Conservation (phyloP, 352 stramenopile species). For the Pythium volutum region DNA sequence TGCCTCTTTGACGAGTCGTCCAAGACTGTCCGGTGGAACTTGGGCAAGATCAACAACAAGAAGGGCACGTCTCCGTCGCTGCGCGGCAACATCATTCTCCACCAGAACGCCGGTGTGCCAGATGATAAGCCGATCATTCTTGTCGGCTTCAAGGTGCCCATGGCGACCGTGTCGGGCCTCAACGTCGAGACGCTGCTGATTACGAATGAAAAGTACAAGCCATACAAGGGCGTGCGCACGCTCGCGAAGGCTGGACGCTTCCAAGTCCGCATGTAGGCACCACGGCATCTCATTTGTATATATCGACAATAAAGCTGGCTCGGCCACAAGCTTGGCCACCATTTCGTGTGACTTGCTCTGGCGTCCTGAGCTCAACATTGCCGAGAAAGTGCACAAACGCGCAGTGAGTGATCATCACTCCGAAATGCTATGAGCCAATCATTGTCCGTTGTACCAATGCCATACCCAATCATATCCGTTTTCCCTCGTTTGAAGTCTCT, state of each 20-base stretch:
- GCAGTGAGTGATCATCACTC: slow-evolving; percentile 1
- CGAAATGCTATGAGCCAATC: neutral
- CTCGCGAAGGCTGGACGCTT: slow-evolving; percentile 95
- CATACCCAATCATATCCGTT: slow-evolving; percentile 1
- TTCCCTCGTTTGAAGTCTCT: slow-evolving; percentile 12
- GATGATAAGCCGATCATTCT: slow-evolving; percentile 94
- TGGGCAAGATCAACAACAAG: slow-evolving; percentile 91
- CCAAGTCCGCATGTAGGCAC: slow-evolving; percentile 91
- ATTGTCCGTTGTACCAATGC: neutral
- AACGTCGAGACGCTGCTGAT: slow-evolving; percentile 94
- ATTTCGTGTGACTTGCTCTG: neutral
- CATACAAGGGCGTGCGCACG: slow-evolving; percentile 97
- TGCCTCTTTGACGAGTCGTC: slow-evolving; percentile 95
- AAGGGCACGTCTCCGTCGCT: slow-evolving; percentile 86
- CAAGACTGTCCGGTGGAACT: slow-evolving; percentile 94
- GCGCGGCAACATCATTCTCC: slow-evolving; percentile 90
- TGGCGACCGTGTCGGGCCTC: slow-evolving; percentile 94
- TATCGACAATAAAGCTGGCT: neutral
- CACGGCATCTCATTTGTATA: neutral
- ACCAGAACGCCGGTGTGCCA: slow-evolving; percentile 73
- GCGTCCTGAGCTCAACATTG: neutral
- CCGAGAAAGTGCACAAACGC: slow-evolving; percentile 1
- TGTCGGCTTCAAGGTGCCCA: slow-evolving; percentile 95
- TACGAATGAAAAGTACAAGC: slow-evolving; percentile 96
- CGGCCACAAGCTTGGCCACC: neutral